A percentile compares a stretch with the other conserved stretches of the same genome.
phyloP scores from a whole-genome alignment of 2,329 filamentous ascomycete species.

The Clarireedia hainanense region DNA sequence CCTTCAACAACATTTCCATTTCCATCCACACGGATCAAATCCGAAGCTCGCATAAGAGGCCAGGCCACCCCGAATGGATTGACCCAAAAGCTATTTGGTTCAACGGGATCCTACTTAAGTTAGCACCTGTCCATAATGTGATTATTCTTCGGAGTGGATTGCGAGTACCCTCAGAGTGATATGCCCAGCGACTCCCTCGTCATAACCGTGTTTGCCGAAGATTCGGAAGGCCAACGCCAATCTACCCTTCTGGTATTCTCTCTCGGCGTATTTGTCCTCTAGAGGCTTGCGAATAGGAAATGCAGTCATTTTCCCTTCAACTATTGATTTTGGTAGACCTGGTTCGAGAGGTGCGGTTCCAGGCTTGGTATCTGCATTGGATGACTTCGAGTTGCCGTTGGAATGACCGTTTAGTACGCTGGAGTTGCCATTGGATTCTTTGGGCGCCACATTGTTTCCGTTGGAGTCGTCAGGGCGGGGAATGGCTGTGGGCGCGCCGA shows the following conservation, averaged over 20 bases:
- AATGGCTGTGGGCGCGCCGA: too few relatives aligned
- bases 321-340: conserved; percentile 15
- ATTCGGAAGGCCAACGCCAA: conserved; percentile 41
- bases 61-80: conserved; percentile 31
- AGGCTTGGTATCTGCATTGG: too few relatives aligned
- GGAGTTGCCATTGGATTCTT: too few relatives aligned
- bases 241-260: conserved; percentile 34
- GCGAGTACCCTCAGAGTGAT: conserved; percentile 32
- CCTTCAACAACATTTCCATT: conserved; percentile 56
- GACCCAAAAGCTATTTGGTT: conserved; percentile 29
- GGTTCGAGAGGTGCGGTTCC: conserved; percentile 18
- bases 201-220: conserved; percentile 38
- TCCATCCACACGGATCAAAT: conserved; percentile 60
- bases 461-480: too few relatives aligned
- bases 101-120: conserved; percentile 26
- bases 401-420: too few relatives aligned
- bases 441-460: too few relatives aligned
- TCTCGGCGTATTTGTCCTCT: conserved; percentile 29
- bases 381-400: too few relatives aligned
- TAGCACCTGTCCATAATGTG: not conserved
- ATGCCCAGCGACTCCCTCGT: conserved; percentile 40
- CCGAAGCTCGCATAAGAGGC: conserved; percentile 47
- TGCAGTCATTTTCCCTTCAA: conserved; percentile 3
- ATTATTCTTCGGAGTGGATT: too few relatives aligned
- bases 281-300: conserved; percentile 16